A percentile compares a stretch with the other conserved stretches of the same genome.
phyloP scores from a whole-genome alignment of 805 yeast species.

The Wickerhamiella musiphila region DNA sequence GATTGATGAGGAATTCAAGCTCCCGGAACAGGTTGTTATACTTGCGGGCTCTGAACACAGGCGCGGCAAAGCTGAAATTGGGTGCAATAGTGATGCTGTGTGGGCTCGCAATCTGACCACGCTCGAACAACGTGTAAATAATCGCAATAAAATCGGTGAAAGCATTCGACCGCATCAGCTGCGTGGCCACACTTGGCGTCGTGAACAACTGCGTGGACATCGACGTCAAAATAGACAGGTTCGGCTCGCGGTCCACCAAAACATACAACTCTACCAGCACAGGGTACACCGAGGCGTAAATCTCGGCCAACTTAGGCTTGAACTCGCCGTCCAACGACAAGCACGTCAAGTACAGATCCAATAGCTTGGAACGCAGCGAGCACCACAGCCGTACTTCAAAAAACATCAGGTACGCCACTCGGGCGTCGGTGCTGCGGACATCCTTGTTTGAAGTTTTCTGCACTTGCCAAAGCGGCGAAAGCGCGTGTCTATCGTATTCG shows the following conservation, averaged over 20 bases:
- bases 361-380: conserved; percentile 35
- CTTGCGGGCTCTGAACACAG: conserved; percentile 42
- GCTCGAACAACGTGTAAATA: conserved; percentile 44
- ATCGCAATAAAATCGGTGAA: conserved; percentile 43
- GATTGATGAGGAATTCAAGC: conserved; percentile 54
- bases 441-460: neutral
- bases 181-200: conserved; percentile 61
- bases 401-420: conserved; percentile 42
- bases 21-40: conserved; percentile 71
- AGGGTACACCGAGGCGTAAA: conserved; percentile 74
- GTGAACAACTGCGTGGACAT: conserved; percentile 78
- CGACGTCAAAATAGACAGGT: conserved; percentile 51
- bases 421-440: conserved; percentile 7
- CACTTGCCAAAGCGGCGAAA: neutral
- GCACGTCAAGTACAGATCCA: conserved; percentile 47
- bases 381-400: conserved; percentile 65
- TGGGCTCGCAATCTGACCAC: conserved; percentile 28
- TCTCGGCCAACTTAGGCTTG: conserved; percentile 47
- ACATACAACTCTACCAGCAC: conserved; percentile 52
- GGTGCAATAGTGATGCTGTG: conserved; percentile 23
- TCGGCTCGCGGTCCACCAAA: conserved; percentile 74
- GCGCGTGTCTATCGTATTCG: too few relatives aligned
- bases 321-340: conserved; percentile 42
- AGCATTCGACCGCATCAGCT: conserved; percentile 47
- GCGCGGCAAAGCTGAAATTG: conserved; percentile 19